A percentile compares a stretch with the other conserved stretches of the same genome.
These are phyloP conservation scores for Asparagopsis taxiformis DNA, from an alignment of 31 red algal species.

Conservation along the genomic window DNA sequence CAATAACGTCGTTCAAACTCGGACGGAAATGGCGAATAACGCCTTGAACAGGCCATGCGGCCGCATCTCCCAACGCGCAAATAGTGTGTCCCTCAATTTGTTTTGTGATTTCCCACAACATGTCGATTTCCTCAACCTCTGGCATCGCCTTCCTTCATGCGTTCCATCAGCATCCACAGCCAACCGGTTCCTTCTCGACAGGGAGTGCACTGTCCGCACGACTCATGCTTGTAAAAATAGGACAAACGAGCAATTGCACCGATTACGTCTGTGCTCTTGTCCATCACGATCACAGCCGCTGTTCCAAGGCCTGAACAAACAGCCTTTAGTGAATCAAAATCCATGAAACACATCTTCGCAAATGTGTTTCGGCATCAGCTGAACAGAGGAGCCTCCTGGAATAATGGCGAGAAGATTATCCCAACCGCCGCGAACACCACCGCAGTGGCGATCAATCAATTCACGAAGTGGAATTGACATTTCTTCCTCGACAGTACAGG, in stretches of 20 bases:
- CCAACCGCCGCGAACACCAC: conserved; percentile 97
- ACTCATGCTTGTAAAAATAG: conserved; percentile 99
- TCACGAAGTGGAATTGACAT: conserved; percentile 96
- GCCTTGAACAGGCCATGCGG: conserved; percentile 98
- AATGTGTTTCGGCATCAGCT: conserved; percentile 81
- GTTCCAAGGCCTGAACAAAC: conserved; percentile 90
- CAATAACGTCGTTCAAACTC: conserved; percentile 94
- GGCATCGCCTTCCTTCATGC: conserved; percentile 96
- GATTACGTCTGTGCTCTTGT: conserved; percentile 93
- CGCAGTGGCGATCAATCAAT: conserved; percentile 91
- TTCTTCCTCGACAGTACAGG: conserved; percentile 94
- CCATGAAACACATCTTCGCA: conserved; percentile 98
- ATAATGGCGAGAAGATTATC: conserved; percentile 97
- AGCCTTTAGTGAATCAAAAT: conserved; percentile 98
- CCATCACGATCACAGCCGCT: conserved; percentile 98
- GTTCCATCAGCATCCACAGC: conserved; percentile 90
- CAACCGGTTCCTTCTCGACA: conserved; percentile 98
- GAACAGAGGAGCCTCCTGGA: conserved; percentile 95
- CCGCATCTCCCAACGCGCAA: conserved; percentile 97
- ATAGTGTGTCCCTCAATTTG: conserved; percentile 99
- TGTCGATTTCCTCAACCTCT: conserved; percentile 94
- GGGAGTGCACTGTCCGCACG: conserved; percentile 99
- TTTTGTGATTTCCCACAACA: conserved; percentile 93
- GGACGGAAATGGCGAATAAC: conserved; percentile 98
- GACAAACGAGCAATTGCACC: conserved; percentile 89